phyloP scores from a whole-genome alignment of 192 early-diverging fungal species.

The Coemansia sp. region DNA sequence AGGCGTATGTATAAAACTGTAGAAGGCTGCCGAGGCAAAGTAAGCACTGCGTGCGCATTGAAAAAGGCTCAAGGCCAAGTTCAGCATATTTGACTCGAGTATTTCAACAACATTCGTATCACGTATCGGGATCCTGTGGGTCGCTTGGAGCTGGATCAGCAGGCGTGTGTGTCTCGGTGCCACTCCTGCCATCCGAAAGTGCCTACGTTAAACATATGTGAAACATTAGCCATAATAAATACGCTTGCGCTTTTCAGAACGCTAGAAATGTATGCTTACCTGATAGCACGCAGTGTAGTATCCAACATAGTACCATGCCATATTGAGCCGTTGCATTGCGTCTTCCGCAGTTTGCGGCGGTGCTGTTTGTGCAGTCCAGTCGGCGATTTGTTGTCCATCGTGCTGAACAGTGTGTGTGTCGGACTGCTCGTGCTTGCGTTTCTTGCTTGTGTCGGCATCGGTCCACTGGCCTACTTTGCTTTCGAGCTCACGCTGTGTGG shows the following conservation, averaged over 20 bases:
- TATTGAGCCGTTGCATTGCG: slow-evolving; percentile 62
- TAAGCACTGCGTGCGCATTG: neutral
- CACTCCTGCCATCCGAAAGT: slow-evolving; percentile 6
- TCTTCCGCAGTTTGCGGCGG: slow-evolving; percentile 57
- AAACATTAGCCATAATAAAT: neutral
- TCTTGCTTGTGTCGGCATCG: slow-evolving; percentile 14
- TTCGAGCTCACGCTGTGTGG: slow-evolving; percentile 19
- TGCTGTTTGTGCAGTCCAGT: slow-evolving; percentile 5
- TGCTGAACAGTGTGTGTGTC: neutral
- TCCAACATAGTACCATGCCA: slow-evolving; percentile 75
- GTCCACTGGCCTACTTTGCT: slow-evolving; percentile 26
- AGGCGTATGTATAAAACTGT: neutral
- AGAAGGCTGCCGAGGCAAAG: neutral
- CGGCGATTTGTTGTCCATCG: slow-evolving; percentile 1
- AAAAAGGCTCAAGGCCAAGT: neutral
- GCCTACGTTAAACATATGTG: slow-evolving; percentile 2
- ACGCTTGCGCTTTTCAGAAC: neutral
- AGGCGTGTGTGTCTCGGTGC: neutral
- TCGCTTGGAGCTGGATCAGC: neutral
- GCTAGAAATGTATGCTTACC: slow-evolving; percentile 26
- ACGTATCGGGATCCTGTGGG: neutral
- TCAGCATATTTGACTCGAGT: neutral
- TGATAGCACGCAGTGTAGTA: slow-evolving; percentile 75
- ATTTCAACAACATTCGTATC: neutral
- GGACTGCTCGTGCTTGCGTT: slow-evolving; percentile 17